These are phyloP conservation scores for Backusella tarrabulga DNA, from an alignment of 192 early-diverging fungal genomes.

Conservation along the genomic window DNA sequence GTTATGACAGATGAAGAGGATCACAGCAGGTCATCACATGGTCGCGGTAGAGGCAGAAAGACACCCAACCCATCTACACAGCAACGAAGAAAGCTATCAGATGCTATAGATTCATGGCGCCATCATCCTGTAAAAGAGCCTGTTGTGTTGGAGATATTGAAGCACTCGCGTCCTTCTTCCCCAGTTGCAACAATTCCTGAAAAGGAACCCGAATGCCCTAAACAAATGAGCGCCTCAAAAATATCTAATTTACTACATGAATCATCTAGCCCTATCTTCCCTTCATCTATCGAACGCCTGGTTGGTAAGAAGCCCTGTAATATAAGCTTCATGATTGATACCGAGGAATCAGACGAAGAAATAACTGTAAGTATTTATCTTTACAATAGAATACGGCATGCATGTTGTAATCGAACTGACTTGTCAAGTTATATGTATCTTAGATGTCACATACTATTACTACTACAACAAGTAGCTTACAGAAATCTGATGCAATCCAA, in stretches of 20 bases:
- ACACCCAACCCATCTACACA: neutral
- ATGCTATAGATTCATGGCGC: constrained; percentile 10
- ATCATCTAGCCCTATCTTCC: constrained; percentile 17
- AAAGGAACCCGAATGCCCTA: neutral
- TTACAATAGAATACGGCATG: too few relatives aligned
- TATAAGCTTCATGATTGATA: constrained; percentile 19
- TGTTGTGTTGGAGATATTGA: neutral
- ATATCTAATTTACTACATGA: neutral
- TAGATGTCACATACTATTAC: neutral
- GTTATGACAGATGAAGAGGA: neutral
- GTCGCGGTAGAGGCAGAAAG: constrained; percentile 13
- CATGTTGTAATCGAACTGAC: neutral
- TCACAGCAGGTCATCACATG: constrained; percentile 2
- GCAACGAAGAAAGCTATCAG: neutral
- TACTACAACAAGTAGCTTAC: neutral
- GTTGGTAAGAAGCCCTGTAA: constrained; percentile 12
- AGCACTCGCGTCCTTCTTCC: neutral
- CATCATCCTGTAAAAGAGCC: neutral
- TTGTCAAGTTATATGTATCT: neutral
- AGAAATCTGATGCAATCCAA: neutral
- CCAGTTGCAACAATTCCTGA: neutral
- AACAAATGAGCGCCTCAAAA: neutral
- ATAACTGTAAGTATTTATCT: constrained; percentile 8
- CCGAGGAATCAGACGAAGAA: constrained; percentile 14
- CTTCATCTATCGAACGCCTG: neutral